phyloP scores from a whole-genome alignment of 1,139 yeast genomes.

The Saccharomyces hybrid region DNA sequence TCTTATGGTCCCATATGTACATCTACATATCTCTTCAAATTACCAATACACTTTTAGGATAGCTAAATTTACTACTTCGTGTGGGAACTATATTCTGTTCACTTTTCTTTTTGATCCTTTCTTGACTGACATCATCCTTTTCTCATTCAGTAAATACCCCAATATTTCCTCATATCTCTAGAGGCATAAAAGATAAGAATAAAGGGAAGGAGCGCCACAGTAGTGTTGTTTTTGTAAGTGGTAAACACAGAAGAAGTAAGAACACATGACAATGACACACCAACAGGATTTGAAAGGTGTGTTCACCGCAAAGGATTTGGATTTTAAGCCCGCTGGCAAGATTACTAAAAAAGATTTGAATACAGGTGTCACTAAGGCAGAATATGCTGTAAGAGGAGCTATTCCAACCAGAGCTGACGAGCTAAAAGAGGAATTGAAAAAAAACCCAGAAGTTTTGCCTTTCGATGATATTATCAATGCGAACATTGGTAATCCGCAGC shows the following conservation, averaged over 20 bases:
- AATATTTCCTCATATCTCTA: slow-evolving; percentile 14
- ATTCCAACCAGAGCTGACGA: slow-evolving; percentile 89
- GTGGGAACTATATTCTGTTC: neutral
- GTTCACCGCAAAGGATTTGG: slow-evolving; percentile 5
- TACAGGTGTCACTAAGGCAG: slow-evolving; percentile 68
- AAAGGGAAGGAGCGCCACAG: neutral
- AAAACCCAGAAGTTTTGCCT: slow-evolving; percentile 56
- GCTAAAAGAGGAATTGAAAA: slow-evolving; percentile 48
- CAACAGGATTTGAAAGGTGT: neutral
- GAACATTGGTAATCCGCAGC: slow-evolving; percentile 96
- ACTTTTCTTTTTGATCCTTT: neutral
- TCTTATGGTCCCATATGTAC: neutral
- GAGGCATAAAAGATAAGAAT: slow-evolving; percentile 4
- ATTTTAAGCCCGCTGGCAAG: slow-evolving; percentile 24
- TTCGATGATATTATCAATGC: slow-evolving; percentile 73
- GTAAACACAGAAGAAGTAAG: neutral
- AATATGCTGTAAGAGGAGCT: slow-evolving; percentile 91
- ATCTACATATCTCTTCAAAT: neutral
- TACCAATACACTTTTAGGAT: too few species aligned
- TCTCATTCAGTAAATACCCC: neutral
- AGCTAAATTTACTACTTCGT: too few species aligned
- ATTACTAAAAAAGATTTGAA: slow-evolving; percentile 52
- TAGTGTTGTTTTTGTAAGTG: neutral
- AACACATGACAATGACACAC: neutral
- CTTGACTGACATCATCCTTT: neutral